Percentiles rank a stretch among this genome's conserved stretches.
phyloP scores from a whole-genome alignment of 1,139 yeast genomes.

The Pichia sp. region DNA sequence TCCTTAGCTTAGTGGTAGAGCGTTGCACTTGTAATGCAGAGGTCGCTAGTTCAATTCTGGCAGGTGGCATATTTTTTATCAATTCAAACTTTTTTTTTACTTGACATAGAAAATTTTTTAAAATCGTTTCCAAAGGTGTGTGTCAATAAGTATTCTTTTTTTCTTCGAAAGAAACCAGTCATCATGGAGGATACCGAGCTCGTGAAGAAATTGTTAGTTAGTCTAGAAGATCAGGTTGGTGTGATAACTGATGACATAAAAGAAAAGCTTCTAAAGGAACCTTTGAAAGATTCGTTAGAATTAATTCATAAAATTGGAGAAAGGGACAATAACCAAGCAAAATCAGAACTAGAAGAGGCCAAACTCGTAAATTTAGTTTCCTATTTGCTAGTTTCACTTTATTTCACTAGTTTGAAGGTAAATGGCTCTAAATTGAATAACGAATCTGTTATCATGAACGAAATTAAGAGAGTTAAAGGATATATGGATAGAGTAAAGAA shows the following conservation, averaged over 20 bases:
- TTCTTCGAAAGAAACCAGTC: background rate
- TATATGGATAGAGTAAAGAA: conserved; percentile 58
- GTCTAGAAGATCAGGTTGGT: background rate
- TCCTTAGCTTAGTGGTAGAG: conserved; percentile 89
- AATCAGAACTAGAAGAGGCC: conserved; percentile 16
- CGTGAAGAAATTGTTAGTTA: conserved; percentile 3
- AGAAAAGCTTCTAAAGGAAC: conserved; percentile 4
- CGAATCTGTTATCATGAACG: conserved; percentile 58
- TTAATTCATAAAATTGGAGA: conserved; percentile 9
- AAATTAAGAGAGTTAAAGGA: conserved; percentile 58
- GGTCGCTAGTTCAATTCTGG: conserved; percentile 97
- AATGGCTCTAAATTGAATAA: conserved; percentile 47
- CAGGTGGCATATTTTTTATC: conserved; percentile 52
- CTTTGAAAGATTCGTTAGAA: conserved; percentile 9
- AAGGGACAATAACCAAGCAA: conserved; percentile 1
- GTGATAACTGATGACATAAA: conserved; percentile 1
- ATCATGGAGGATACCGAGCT: conserved; percentile 3
- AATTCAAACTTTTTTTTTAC: too few relatives aligned
- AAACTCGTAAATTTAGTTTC: conserved; percentile 27
- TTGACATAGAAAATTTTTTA: too few relatives aligned
- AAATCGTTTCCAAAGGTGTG: too few relatives aligned
- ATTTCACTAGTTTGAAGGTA: conserved; percentile 52
- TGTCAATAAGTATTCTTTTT: too few relatives aligned
- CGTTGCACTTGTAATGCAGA: conserved; percentile 95
- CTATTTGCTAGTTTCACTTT: conserved; percentile 37